phyloP scores from a whole-genome alignment of 805 yeast species.

The Cyberlindnera subsufficiens region DNA sequence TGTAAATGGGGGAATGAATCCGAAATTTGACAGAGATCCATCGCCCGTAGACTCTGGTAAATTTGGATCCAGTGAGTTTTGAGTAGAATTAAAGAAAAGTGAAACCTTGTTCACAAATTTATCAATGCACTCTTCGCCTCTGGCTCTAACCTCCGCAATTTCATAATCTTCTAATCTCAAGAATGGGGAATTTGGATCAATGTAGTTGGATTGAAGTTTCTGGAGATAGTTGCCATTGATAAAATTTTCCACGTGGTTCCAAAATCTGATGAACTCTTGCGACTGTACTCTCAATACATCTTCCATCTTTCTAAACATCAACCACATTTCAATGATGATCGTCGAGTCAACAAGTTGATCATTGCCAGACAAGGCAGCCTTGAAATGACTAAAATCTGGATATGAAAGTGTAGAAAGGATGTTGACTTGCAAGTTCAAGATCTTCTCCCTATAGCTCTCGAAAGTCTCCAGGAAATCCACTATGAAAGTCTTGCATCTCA shows the following conservation, averaged over 20 bases:
- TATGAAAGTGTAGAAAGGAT: slow-evolving; percentile 33
- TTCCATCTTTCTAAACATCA: slow-evolving; percentile 35
- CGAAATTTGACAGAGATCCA: slow-evolving; percentile 33
- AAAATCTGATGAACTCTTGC: slow-evolving; percentile 41
- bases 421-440: slow-evolving; percentile 33
- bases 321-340: slow-evolving; percentile 55
- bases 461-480: slow-evolving; percentile 35
- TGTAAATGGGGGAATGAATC: slow-evolving; percentile 59
- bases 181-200: slow-evolving; percentile 29
- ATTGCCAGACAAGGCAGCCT: slow-evolving; percentile 10
- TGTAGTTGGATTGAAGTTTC: slow-evolving; percentile 17
- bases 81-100: slow-evolving; percentile 29
- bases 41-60: slow-evolving; percentile 11
- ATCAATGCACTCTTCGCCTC: slow-evolving; percentile 34
- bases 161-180: slow-evolving; percentile 39
- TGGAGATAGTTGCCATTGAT: slow-evolving; percentile 42
- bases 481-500: slow-evolving; percentile 38
- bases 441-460: slow-evolving; percentile 33
- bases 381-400: slow-evolving; percentile 27
- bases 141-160: slow-evolving; percentile 30
- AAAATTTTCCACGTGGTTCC: slow-evolving; percentile 51
- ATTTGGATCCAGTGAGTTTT: slow-evolving; percentile 13
- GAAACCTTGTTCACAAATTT: slow-evolving; percentile 26
- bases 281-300: slow-evolving; percentile 35
- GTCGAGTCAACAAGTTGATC: slow-evolving; percentile 43